Evolutionary conservation across 192 early-diverging fungal species (phyloP), one percentile per base, ranked within the genome.

Genomic region (Coemansia sp.): DNA sequence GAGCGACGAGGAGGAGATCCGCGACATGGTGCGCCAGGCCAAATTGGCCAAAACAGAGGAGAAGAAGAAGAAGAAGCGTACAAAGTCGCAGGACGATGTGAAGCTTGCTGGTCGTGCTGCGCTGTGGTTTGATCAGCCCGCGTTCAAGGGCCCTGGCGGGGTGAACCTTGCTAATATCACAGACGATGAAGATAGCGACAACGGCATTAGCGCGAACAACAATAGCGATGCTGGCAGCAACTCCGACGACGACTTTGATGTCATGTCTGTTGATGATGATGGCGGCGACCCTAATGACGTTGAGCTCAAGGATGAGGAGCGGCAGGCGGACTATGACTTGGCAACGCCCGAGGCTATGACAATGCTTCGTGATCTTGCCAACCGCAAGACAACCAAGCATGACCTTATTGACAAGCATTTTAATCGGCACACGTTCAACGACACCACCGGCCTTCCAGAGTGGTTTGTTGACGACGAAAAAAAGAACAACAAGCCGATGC

Each of bases 401-500:
- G 94, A 93, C 51, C 67, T 95, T n/a, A 85, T 98, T 23, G 95
- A 99, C 80, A 89, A 93, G 64, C 88, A 92, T 16, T 99, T 94
- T 83, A 95, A 93, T 60, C 91, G 94, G 55, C 91, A 92, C 76
- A 89, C 93, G 0, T 94, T 90, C 72, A 92, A 92, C 66, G 95
- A 99, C 71, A 88, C 89, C 20, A 87, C 90, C 52, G 93, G 86
- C 15, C 77, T 98, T 35, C 98, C 98, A 6, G 78, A 84, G 16
- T 99, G 98, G 90, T 99, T 99, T 81, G 72, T 90, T 24, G 91
- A 93, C 66, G 98, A 99, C 52, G 98, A 99, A 79, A 76, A 85
- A 59, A 78, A 88, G 58, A 93, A 97, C 79, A 97, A 94, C 86
- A 91, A 93, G 67, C 91, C 91, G 24, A 82, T 89, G 67, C 75